Base-by-base conservation (phyloP, 1,139 yeast genomes). In the Lodderomyces oxycetoniae region DNA sequence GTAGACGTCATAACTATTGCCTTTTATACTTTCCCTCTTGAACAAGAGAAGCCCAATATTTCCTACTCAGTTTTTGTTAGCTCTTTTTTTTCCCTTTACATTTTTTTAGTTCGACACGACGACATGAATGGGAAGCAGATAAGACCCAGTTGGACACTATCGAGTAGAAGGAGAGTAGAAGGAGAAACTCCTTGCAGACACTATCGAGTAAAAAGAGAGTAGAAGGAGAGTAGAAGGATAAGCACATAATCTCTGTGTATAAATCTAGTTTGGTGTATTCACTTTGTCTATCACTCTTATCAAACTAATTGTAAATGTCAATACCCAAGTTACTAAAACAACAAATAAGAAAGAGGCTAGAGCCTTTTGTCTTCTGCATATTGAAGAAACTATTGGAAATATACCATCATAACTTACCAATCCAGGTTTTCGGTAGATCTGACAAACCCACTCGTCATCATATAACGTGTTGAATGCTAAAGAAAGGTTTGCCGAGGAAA, bases 401-500 rank as follows among this genome's bases (percentile, higher is more conserved):
- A 43, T 42, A 6, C 50, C 35, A 1, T 55, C 52, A 9, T 36
- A 59, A 42, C 39, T 59, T 50, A 35, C 42, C 23, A 41, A 39
- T 5, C 36, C 44, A 3, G 62, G 53, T 14, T 49, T 51, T 23
- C 46, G 41, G 33, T 51, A 57, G 15, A 36, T 48, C 42, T 44
- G 35, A 55, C 96, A 89, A 5, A 86, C 89, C 96, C 96, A 89
- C 46, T 78, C 72, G 32, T 71, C 69, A 53, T 87, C 96, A 53
- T 67, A 84, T 35, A 89, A 64, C 1, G 96, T 81, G 53, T 87
- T 82, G 59, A 88, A 88, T 2, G 96, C 77, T 33, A 91, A 67
- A 5, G 96, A 78, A 39, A 89, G 59, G 53, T 88, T 89, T 2
- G 96, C 96, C 32, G 94, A 78, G n/a, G 89, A 79, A 51, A 89